Percentiles rank a stretch among this genome's conserved stretches.
Conservation (phyloP, 805 yeast species). For the Cyberlindnera mississippiensis region DNA sequence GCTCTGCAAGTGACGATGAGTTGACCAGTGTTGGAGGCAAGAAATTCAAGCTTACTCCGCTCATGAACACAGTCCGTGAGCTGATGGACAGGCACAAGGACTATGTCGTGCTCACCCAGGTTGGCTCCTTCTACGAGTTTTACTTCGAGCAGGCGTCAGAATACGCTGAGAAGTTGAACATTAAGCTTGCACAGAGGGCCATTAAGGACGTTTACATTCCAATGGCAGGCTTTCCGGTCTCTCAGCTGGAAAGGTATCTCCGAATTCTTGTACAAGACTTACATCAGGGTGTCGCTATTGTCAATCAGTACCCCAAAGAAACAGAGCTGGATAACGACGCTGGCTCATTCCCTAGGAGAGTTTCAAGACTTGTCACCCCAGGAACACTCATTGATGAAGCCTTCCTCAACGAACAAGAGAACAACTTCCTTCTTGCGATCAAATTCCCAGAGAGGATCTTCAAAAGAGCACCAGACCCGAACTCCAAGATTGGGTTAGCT, state of each 20-base stretch:
- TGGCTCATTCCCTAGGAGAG: slow-evolving; percentile 53
- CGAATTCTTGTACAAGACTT: slow-evolving; percentile 67
- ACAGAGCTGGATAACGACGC: slow-evolving; percentile 29
- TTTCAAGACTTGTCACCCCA: slow-evolving; percentile 81
- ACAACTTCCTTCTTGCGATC: slow-evolving; percentile 67
- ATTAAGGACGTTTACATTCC: slow-evolving; percentile 47
- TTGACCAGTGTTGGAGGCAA: background rate
- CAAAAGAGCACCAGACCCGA: slow-evolving; percentile 33
- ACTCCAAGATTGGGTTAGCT: slow-evolving; percentile 60
- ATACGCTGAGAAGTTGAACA: slow-evolving; percentile 65
- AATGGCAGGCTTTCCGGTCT: slow-evolving; percentile 90
- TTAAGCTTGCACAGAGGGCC: slow-evolving; percentile 60
- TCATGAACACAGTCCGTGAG: slow-evolving; percentile 33
- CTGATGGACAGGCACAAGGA: slow-evolving; percentile 44
- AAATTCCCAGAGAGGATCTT: slow-evolving; percentile 50
- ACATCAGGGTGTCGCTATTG: slow-evolving; percentile 71
- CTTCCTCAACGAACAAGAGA: slow-evolving; percentile 65
- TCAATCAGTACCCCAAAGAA: slow-evolving; percentile 54
- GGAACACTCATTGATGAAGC: slow-evolving; percentile 91
- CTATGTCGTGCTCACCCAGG: slow-evolving; percentile 68
- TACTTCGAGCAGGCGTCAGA: slow-evolving; percentile 85
- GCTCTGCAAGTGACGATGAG: background rate
- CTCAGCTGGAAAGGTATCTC: slow-evolving; percentile 67
- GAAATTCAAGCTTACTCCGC: slow-evolving; percentile 29
- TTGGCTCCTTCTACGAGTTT: slow-evolving; percentile 83